phyloP scores from a whole-genome alignment of 495 filamentous ascomycete genomes.

The Sordaria brevicollis region DNA sequence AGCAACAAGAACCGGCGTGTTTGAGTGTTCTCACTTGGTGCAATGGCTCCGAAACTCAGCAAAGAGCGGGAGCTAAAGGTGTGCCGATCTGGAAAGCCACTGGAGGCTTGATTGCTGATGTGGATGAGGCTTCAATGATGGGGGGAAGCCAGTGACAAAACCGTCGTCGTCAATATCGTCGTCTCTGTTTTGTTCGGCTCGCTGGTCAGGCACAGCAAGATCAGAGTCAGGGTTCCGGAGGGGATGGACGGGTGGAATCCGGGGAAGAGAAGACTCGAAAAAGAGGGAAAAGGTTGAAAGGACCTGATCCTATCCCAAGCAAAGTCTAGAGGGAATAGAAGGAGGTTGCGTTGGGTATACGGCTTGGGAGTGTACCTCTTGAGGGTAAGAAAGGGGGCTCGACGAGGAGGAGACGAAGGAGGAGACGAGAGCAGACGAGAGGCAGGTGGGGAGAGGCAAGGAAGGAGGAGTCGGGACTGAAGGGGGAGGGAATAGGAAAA shows the following conservation, averaged over 20 bases:
- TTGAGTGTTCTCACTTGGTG: neutral
- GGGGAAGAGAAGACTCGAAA: neutral
- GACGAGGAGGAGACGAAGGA: neutral
- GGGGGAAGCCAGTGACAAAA: neutral
- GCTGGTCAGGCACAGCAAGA: neutral
- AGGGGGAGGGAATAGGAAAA: neutral
- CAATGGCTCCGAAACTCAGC: slow-evolving; percentile 26
- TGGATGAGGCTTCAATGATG: neutral
- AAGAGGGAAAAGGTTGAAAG: neutral
- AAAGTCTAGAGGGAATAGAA: neutral
- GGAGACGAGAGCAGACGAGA: neutral
- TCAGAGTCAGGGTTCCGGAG: neutral
- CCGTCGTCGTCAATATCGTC: neutral
- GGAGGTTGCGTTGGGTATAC: neutral
- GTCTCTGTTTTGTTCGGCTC: neutral
- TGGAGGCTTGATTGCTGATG: neutral
- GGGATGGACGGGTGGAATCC: neutral
- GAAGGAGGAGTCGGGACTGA: neutral
- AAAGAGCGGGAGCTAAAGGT: slow-evolving; percentile 25
- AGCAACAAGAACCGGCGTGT: neutral
- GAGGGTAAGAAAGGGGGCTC: neutral
- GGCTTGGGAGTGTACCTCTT: neutral
- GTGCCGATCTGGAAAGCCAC: neutral
- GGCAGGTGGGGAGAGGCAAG: neutral
- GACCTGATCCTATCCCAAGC: neutral